Percentiles rank a stretch among this genome's conserved stretches.
These are phyloP conservation scores for Kodamaea leandrae DNA, from an alignment of 805 yeast genomes.

Conservation along the genomic window DNA sequence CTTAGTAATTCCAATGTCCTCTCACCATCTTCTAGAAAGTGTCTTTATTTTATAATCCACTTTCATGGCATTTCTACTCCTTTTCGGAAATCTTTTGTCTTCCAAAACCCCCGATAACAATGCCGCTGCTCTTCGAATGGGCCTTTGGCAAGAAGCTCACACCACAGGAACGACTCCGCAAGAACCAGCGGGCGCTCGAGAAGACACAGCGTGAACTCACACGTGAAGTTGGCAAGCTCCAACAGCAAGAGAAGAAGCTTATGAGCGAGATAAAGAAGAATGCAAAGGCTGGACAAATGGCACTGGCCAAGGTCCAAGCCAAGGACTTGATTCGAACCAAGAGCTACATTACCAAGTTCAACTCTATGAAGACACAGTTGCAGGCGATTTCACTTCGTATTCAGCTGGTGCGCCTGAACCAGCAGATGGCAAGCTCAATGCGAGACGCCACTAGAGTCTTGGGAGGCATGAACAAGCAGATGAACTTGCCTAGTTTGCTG, in stretches of 20 bases:
- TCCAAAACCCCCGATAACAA: slow-evolving; percentile 3
- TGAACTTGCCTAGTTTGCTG: slow-evolving; percentile 88
- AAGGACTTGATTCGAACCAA: slow-evolving; percentile 90
- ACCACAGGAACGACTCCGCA: slow-evolving; percentile 92
- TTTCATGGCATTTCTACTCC: background rate
- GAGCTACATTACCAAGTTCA: slow-evolving; percentile 80
- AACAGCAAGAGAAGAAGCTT: slow-evolving; percentile 87
- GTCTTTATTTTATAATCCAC: background rate
- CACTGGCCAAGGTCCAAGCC: slow-evolving; percentile 92
- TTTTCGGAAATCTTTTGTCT: background rate
- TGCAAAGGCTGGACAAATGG: slow-evolving; percentile 85
- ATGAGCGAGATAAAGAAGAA: slow-evolving; percentile 83
- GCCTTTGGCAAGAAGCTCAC: slow-evolving; percentile 90
- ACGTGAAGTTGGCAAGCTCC: slow-evolving; percentile 81
- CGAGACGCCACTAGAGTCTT: slow-evolving; percentile 84
- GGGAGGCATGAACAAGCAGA: slow-evolving; percentile 80
- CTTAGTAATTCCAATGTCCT: too few relatives aligned
- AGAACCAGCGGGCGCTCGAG: slow-evolving; percentile 93
- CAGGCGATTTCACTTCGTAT: slow-evolving; percentile 92
- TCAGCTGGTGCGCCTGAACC: slow-evolving; percentile 89
- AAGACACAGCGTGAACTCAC: slow-evolving; percentile 91
- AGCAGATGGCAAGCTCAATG: slow-evolving; percentile 94
- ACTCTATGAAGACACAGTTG: slow-evolving; percentile 88
- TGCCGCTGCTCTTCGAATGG: slow-evolving; percentile 65
- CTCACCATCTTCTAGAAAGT: background rate